Evolutionary conservation across 306 rosid genomes (phyloP).

Genomic region (Cicer chorassanicum): DNA sequence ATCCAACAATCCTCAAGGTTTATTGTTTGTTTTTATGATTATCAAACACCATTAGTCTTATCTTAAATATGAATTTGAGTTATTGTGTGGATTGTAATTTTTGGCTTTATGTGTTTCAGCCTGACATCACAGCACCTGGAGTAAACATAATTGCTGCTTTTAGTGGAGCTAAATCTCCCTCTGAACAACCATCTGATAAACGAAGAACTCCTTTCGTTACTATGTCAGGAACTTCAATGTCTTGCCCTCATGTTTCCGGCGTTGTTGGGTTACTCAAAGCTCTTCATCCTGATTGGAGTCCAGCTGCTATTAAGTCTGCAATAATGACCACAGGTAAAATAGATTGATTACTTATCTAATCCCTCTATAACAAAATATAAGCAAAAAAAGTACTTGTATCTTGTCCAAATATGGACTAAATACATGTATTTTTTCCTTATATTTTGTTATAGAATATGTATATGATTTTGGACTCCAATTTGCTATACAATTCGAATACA

Average conservation of each 20-base stretch:
- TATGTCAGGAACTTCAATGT: slow-evolving; percentile 52
- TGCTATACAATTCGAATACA: neutral
- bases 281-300: slow-evolving; percentile 67
- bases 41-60: neutral
- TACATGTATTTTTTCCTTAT: too few relatives aligned
- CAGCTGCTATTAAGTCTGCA: slow-evolving; percentile 70
- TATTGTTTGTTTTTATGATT: neutral
- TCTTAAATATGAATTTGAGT: neutral
- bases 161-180: slow-evolving; percentile 28
- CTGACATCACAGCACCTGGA: slow-evolving; percentile 64
- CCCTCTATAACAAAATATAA: too few relatives aligned
- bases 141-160: slow-evolving; percentile 54
- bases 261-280: slow-evolving; percentile 58
- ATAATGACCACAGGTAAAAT: slow-evolving; percentile 63
- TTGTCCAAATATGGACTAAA: too few relatives aligned
- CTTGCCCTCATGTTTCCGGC: slow-evolving; percentile 72
- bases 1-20: slow-evolving; percentile 50
- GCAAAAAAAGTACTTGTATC: too few relatives aligned
- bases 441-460: too few relatives aligned
- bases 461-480: neutral
- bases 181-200: neutral
- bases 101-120: slow-evolving; percentile 38
- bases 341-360: neutral
- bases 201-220: slow-evolving; percentile 38
- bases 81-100: neutral